Conservation (phyloP, 2,329 filamentous ascomycete genomes). For the Fusarium drepaniforme region DNA sequence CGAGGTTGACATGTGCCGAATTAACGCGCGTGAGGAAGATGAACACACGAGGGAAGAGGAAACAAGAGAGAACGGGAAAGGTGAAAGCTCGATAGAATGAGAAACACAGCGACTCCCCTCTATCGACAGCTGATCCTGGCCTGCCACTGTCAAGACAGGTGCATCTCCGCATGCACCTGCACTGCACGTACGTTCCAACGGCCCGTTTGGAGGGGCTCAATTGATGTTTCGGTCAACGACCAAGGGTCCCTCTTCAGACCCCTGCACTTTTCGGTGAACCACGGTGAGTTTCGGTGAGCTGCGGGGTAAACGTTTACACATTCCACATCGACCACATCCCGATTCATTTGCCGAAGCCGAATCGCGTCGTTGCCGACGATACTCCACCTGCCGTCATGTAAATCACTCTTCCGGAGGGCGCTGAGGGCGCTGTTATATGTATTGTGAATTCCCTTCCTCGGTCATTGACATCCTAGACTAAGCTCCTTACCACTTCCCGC, state of each 20-base stretch:
- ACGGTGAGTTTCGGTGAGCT: constrained; percentile 34
- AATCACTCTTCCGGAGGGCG: constrained; percentile 43
- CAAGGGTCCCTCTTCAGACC: not conserved
- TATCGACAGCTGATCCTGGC: not conserved
- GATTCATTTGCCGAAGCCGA: constrained; percentile 47
- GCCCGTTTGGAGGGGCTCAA: not conserved
- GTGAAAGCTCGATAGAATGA: not conserved
- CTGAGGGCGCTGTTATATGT: constrained; percentile 20
- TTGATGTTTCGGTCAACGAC: not conserved
- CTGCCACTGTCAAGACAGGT: not conserved
- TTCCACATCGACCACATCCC: constrained; percentile 36
- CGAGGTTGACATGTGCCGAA: not conserved
- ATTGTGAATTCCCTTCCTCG: not conserved
- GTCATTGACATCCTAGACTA: not conserved
- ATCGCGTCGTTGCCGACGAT: constrained; percentile 29
- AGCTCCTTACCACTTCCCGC: not conserved
- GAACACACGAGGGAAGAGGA: not conserved
- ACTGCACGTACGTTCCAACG: not conserved
- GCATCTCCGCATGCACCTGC: not conserved
- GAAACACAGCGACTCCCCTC: not conserved
- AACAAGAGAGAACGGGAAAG: not conserved
- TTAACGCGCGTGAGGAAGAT: not conserved
- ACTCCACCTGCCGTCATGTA: constrained; percentile 42
- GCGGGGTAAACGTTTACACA: constrained; percentile 48
- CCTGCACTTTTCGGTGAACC: constrained; percentile 4